Evolutionary conservation across 768 basidiomycete genomes (phyloP), one percentile per base, ranked within the genome.

Genomic region (Lentinula aciculospora): DNA sequence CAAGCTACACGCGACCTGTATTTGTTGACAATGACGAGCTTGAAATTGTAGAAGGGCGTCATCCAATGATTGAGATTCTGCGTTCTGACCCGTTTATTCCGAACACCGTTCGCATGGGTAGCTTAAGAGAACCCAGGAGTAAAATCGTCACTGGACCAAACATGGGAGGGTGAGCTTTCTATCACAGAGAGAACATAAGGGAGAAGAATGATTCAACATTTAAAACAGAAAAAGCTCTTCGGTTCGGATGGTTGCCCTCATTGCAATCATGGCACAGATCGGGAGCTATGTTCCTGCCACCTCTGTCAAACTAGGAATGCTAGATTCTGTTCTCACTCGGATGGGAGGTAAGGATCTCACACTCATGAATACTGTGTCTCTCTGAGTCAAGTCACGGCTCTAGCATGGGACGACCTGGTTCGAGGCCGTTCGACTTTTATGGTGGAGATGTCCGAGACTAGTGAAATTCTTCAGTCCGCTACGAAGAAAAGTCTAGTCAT

Each of bases 401-500:
- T 58, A 88, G 96, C 96, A 0, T 88, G 85, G 9, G 96, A 98
- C 67, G 93, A 97, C 62, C 71, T 98, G 25, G 81, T 85, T 5
- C 80, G 88, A 37, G 94, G 94, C 0, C 83, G 92, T 7, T 96
- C 94, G 0, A 98, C 91, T 0, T 97, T 98, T 69, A 97, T 97
- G 95, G 92, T 98, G 3, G 96, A 99, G 71, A 87, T 98, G 79
- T 79, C 88, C 4, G 94, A 98, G 68, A 97, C 95, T 0, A 88
- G 86, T 64, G 92, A 97, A 64, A 94, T 98, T 57, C 71, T 98
- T 13, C 80, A 85, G 34, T 76, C 83, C 3, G 89, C 92, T 0
- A 89, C 92, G 0, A 69, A 77, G 3, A 79, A 79, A 29, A 93
- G 90, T 51, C 78, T 98, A 10, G 89, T 99, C 12, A 88, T 99